Base-by-base conservation (phyloP, 1,284 basidiomycete genomes). In the Puccinia novopanici region DNA sequence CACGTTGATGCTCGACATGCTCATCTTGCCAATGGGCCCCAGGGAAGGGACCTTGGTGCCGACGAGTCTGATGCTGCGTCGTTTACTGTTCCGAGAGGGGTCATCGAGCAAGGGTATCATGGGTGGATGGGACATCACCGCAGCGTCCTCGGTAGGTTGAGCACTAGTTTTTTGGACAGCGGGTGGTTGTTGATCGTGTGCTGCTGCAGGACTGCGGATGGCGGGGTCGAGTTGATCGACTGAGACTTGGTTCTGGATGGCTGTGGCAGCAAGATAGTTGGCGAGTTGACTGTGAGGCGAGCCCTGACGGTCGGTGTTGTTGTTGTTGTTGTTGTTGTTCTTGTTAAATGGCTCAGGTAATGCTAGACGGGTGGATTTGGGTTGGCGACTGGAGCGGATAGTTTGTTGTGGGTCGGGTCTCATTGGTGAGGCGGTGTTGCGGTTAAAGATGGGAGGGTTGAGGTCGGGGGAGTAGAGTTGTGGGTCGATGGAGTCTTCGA, bases 101-200 rank as follows among this genome's bases (percentile, higher is more conserved):
- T 80, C 68, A 42, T 80, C 77, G 45, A 80, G 55, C 24, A 80
- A 40, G 40, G 77, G 77, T 17, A 80, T 80, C 54, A 70, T 80
- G 27, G 77, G 77, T 22, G 77, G 77, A 34, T 80, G 77, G 13
- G 50, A 57, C 68, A 80, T 80, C 13, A 73, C 57, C 1, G 54
- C 42, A 0, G 42, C 17, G 13, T 30, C 30, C 48, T 72, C 70
- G 4, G 40, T 13, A 8, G 48, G 63, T 34, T 37, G 65, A 6
- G 40, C 59, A 1, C 45, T 27, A 9, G 59, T 55, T 24, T 15
- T 55, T 12, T 73, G 55, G 27, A 37, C 37, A 9, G 17, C 34
- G 54, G 55, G 73, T 19, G 37, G 52, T 19, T n/a, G n/a, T n/a
- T n/a, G n/a, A 12, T 75, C 17, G 6, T 37, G 22, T 4, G 24